Evolutionary conservation across 2,329 filamentous ascomycete species (phyloP).

Genomic region (Diaporthe batatas): DNA sequence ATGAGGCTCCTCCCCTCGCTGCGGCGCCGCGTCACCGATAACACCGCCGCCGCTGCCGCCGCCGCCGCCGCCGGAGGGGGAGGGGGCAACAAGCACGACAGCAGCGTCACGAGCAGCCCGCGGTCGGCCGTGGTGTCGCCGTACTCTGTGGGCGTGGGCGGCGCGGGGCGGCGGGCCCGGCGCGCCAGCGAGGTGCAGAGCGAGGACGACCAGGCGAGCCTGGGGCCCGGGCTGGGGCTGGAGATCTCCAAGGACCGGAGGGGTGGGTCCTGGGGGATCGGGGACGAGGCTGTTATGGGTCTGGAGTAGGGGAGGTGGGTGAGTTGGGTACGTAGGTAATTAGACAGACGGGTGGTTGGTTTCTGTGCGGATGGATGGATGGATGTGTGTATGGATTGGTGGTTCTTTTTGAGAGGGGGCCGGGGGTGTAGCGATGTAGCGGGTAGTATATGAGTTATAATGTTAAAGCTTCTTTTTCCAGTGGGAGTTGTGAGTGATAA

Average conservation of each 20-base stretch:
- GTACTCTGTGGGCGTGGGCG: slow-evolving; percentile 43
- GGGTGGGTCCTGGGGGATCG: slow-evolving; percentile 79
- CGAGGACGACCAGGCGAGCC: slow-evolving; percentile 56
- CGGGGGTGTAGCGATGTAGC: too few relatives aligned
- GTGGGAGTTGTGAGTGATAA: not conserved
- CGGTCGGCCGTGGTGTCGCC: slow-evolving; percentile 43
- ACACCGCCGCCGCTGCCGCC: slow-evolving; percentile 38
- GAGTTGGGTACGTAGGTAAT: too few relatives aligned
- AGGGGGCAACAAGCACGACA: slow-evolving; percentile 38
- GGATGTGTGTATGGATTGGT: not conserved
- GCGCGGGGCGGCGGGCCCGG: slow-evolving; percentile 49
- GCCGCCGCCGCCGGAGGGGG: slow-evolving; percentile 23
- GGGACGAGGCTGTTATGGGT: slow-evolving; percentile 87
- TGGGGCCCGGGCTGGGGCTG: slow-evolving; percentile 62
- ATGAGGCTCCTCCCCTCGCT: slow-evolving; percentile 57
- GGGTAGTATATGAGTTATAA: not conserved
- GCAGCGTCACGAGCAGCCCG: slow-evolving; percentile 41
- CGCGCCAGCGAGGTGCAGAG: slow-evolving; percentile 59
- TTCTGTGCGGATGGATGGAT: too few relatives aligned
- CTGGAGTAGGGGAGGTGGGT: slow-evolving; percentile 68
- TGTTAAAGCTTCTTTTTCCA: not conserved
- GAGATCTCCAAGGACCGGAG: slow-evolving; percentile 62
- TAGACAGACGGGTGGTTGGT: not conserved
- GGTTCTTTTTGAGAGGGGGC: not conserved
- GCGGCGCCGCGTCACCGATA: slow-evolving; percentile 56